phyloP scores from a whole-genome alignment of 495 filamentous ascomycete species.

The Aspergillus affinis region DNA sequence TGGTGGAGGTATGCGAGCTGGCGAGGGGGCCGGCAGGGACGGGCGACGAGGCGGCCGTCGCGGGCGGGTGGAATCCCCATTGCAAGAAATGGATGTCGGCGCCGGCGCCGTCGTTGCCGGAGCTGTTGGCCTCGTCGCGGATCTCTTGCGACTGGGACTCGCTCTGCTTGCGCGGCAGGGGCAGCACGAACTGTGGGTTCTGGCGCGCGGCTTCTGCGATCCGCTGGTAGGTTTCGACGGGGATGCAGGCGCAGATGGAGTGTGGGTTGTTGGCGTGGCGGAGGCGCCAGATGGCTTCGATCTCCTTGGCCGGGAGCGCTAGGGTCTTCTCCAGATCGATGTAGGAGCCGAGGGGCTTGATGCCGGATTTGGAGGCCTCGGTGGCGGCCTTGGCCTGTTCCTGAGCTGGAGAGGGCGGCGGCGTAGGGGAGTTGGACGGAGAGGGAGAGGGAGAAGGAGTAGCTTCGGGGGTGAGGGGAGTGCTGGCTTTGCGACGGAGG shows the following conservation, averaged over 20 bases:
- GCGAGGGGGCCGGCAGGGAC: conserved; percentile 20
- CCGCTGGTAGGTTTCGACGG: conserved; percentile 62
- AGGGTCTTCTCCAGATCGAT: conserved; percentile 77
- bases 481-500: conserved; percentile 60
- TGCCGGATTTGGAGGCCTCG: conserved; percentile 40
- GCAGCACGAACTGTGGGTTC: conserved; percentile 88
- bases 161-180: conserved; percentile 64
- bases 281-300: conserved; percentile 88
- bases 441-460: conserved; percentile 30
- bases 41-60: conserved; percentile 59
- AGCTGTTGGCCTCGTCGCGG: conserved; percentile 23
- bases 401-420: conserved; percentile 32
- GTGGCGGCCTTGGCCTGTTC: conserved; percentile 33
- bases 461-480: conserved; percentile 52
- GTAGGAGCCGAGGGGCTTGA: conserved; percentile 81
- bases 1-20: conserved; percentile 65
- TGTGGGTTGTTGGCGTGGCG: conserved; percentile 67
- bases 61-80: conserved; percentile 80
- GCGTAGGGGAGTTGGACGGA: conserved; percentile 28
- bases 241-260: conserved; percentile 81
- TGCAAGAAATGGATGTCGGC: conserved; percentile 53
- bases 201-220: conserved; percentile 66
- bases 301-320: conserved; percentile 73
- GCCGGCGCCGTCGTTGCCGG: conserved; percentile 17
- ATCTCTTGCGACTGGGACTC: conserved; percentile 23